Evolutionary conservation across 495 filamentous ascomycete species (phyloP).

Genomic region (Podospora australis): DNA sequence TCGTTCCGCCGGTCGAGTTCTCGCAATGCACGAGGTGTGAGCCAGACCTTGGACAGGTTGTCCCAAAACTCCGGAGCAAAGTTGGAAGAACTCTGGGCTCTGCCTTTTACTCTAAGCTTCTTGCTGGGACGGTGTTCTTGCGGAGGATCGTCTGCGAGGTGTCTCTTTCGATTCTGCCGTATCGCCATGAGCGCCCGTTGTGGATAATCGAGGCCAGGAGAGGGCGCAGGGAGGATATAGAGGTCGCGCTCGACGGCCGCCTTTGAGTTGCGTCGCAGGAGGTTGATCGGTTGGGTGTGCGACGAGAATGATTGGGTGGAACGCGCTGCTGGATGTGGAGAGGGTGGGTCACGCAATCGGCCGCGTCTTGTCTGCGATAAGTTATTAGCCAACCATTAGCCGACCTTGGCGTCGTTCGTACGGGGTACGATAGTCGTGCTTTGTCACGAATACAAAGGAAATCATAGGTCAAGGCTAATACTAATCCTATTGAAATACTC

Average conservation of each 20-base stretch:
- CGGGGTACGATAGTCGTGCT: too few relatives aligned
- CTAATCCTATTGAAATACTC: too few relatives aligned
- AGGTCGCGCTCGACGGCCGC: slow-evolving; percentile 2
- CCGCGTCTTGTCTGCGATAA: too few relatives aligned
- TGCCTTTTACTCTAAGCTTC: slow-evolving; percentile 12
- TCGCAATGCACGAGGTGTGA: slow-evolving; percentile 27
- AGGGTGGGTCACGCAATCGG: too few relatives aligned
- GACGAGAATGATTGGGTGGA: slow-evolving; percentile 6
- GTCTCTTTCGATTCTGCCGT: slow-evolving; percentile 12
- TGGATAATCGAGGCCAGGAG: slow-evolving; percentile 1
- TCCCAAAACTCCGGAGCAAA: slow-evolving; percentile 28
- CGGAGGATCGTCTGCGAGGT: slow-evolving; percentile 2
- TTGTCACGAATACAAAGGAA: too few relatives aligned
- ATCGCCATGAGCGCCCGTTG: slow-evolving; percentile 9
- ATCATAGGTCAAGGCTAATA: too few relatives aligned
- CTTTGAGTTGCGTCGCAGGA: slow-evolving; percentile 6
- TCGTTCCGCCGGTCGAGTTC: slow-evolving; percentile 30
- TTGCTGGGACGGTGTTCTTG: slow-evolving; percentile 16
- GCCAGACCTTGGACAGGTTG: slow-evolving; percentile 27
- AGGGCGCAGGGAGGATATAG: not conserved
- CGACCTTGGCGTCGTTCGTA: too few relatives aligned
- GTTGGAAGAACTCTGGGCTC: slow-evolving; percentile 13
- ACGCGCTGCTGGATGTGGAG: slow-evolving; percentile 1
- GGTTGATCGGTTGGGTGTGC: not conserved
- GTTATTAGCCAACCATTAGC: too few relatives aligned